These are phyloP conservation scores for Gelatoporia subvermispora DNA, from an alignment of 768 basidiomycete species.

Conservation along the genomic window DNA sequence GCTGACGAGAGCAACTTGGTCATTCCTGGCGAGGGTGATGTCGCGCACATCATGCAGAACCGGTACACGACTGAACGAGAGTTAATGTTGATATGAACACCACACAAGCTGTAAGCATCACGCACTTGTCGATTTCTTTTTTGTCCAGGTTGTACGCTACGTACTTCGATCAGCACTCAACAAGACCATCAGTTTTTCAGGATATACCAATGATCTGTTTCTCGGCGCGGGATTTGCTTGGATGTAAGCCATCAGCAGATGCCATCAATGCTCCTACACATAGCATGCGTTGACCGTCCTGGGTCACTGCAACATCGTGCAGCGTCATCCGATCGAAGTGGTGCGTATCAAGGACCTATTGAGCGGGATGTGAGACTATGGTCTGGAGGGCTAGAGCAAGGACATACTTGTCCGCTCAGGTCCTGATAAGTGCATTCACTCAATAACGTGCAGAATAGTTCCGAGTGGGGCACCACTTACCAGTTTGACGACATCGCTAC, in stretches of 20 bases:
- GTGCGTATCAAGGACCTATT: constrained; percentile 50
- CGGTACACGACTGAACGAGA: constrained; percentile 52
- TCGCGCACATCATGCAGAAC: constrained; percentile 70
- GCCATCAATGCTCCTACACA: constrained; percentile 65
- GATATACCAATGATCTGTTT: constrained; percentile 68
- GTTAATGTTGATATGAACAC: background rate
- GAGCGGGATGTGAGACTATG: background rate
- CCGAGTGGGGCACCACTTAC: constrained; percentile 28
- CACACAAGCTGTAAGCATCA: background rate
- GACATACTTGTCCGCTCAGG: constrained; percentile 50
- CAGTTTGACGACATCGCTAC: constrained; percentile 53
- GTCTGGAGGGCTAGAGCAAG: background rate
- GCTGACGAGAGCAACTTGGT: constrained; percentile 61
- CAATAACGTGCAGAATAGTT: too few species aligned
- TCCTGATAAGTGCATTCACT: constrained; percentile 32
- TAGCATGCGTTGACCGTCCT: constrained; percentile 58
- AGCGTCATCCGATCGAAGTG: constrained; percentile 57
- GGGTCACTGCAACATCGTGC: constrained; percentile 68
- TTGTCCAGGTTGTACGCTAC: constrained; percentile 64
- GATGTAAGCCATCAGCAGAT: constrained; percentile 58
- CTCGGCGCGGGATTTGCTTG: constrained; percentile 65
- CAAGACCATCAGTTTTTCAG: background rate
- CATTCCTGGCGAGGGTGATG: constrained; percentile 58
- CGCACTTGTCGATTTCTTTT: constrained; percentile 64
- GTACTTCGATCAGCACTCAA: background rate